phyloP scores from a whole-genome alignment of 192 early-diverging fungal species.

The Backusella parvicylindrica region DNA sequence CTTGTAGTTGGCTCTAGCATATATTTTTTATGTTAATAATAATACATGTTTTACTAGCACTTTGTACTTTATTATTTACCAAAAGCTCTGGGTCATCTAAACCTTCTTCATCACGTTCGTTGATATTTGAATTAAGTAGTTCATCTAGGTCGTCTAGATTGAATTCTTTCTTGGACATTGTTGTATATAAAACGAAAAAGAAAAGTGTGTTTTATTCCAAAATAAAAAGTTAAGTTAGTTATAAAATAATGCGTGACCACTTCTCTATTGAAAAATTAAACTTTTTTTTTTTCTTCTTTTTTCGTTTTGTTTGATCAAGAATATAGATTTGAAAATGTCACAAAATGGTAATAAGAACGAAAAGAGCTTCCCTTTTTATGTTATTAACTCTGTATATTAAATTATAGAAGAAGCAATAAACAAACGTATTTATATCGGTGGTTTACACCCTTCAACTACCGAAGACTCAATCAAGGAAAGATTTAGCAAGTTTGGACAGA shows the following conservation, averaged over 20 bases:
- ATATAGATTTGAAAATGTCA: neutral
- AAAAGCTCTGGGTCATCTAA: constrained; percentile 53
- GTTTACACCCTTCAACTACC: constrained; percentile 58
- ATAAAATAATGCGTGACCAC: neutral
- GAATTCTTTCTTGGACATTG: neutral
- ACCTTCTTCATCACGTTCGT: constrained; percentile 35
- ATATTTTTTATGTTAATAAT: neutral
- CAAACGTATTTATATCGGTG: constrained; percentile 77
- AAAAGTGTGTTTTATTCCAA: neutral
- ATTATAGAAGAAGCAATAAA: neutral
- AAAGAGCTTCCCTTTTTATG: neutral
- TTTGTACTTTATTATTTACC: constrained; percentile 23
- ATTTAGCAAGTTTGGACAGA: constrained; percentile 71
- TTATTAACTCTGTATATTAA: neutral
- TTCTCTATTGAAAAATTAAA: neutral
- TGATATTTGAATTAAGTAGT: constrained; percentile 22
- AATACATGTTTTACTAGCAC: neutral
- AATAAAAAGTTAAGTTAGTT: too few species aligned
- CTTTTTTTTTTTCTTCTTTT: neutral
- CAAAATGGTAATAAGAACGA: neutral
- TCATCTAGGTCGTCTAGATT: constrained; percentile 20
- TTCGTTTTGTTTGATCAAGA: neutral
- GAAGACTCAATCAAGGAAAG: constrained; percentile 55
- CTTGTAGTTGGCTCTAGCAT: constrained; percentile 45
- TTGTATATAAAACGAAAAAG: neutral